Percentiles rank a stretch among this genome's conserved stretches.
Conservation (phyloP, 441 rosid species). For the Erodium trifolium region DNA sequence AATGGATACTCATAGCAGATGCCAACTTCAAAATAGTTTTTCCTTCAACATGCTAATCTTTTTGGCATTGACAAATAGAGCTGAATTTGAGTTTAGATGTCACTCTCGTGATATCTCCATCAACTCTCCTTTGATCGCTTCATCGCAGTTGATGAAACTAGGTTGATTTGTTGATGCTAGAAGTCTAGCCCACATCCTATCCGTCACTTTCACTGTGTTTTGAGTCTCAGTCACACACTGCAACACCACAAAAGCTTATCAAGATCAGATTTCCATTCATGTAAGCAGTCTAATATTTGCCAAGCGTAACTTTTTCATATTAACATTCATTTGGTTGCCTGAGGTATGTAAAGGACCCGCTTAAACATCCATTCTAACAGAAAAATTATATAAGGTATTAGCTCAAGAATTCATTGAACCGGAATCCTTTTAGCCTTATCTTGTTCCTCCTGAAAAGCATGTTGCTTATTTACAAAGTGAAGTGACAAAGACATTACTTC, state of each 20-base stretch:
- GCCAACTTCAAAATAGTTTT: neutral
- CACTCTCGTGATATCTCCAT: slow-evolving; percentile 28
- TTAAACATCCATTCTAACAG: neutral
- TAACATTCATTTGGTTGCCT: neutral
- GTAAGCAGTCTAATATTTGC: neutral
- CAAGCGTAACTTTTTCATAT: neutral
- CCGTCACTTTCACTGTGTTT: slow-evolving; percentile 54
- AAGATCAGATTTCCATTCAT: slow-evolving; percentile 13
- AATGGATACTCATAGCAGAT: too few relatives aligned
- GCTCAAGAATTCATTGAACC: neutral
- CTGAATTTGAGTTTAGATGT: neutral
- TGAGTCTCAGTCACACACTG: slow-evolving; percentile 56
- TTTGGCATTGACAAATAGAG: too few relatives aligned
- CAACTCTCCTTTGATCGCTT: slow-evolving; percentile 26
- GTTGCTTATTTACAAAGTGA: too few relatives aligned
- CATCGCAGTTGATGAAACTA: slow-evolving; percentile 45
- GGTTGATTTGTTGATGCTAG: slow-evolving; percentile 79
- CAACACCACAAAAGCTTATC: slow-evolving; percentile 19
- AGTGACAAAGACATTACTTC: too few relatives aligned
- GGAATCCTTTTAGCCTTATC: neutral
- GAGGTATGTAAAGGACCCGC: neutral
- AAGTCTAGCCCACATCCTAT: slow-evolving; percentile 79
- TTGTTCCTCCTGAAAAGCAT: neutral
- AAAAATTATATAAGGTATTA: neutral
- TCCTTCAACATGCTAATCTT: neutral